Conservation (phyloP, 2,329 filamentous ascomycete species). For the Aspergillus pseudotamarii region DNA sequence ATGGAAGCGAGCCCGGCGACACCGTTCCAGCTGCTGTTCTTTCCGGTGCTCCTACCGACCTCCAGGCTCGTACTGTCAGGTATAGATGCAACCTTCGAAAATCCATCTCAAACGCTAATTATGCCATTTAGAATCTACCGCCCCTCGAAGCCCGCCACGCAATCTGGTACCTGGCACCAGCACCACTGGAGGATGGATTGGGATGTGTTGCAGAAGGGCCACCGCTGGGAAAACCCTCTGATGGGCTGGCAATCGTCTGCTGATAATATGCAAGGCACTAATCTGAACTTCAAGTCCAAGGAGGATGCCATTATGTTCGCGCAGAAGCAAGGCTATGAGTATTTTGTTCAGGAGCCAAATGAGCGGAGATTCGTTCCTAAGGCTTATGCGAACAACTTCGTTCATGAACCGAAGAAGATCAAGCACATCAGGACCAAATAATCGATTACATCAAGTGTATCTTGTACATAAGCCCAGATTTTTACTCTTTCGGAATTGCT, state of each 20-base stretch:
- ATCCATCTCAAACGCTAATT: conserved; percentile 15
- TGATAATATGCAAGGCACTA: conserved; percentile 92
- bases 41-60: conserved; percentile 88
- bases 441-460: conserved; percentile 38
- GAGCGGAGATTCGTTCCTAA: conserved; percentile 83
- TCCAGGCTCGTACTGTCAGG: conserved; percentile 93
- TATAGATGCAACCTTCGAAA: conserved; percentile 49
- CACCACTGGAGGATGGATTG: conserved; percentile 97
- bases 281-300: conserved; percentile 87
- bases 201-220: conserved; percentile 89
- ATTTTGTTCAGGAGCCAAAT: conserved; percentile 97
- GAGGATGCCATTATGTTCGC: conserved; percentile 94
- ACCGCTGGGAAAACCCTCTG: conserved; percentile 96
- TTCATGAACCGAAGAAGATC: conserved; percentile 81
- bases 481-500: conserved; percentile 20
- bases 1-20: conserved; percentile 80
- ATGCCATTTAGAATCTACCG: conserved; percentile 74
- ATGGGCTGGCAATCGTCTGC: conserved; percentile 98
- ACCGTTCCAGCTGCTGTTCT: conserved; percentile 79
- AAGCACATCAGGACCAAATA: conserved; percentile 85
- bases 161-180: conserved; percentile 84
- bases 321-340: conserved; percentile 98
- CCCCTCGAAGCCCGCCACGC: conserved; percentile 90
- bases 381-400: conserved; percentile 95
- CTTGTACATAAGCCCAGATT: conserved; percentile 40